Evolutionary conservation across 208 protist genomes (phyloP).

Genomic region (Kentomonas sorsogonicus): DNA sequence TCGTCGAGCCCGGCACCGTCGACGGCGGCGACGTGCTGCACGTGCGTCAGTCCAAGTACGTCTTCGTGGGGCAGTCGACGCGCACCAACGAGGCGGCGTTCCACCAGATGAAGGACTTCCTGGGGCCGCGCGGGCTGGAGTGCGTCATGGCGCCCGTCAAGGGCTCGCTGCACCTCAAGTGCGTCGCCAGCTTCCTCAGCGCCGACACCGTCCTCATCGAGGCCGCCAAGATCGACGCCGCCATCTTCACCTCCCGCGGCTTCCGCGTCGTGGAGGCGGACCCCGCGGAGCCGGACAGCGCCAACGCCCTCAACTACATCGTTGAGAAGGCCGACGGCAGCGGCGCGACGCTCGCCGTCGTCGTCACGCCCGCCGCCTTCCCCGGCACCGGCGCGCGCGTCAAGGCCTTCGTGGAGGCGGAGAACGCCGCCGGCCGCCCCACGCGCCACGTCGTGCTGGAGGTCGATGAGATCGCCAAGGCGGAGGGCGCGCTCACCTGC

Average conservation of each 20-base stretch:
- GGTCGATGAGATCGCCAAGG: constrained; percentile 51
- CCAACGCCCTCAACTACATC: constrained; percentile 31
- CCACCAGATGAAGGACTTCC: constrained; percentile 39
- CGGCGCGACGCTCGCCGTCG: constrained; percentile 17
- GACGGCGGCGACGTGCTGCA: constrained; percentile 47
- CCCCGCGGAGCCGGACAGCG: constrained; percentile 23
- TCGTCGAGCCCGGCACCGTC: constrained; percentile 32
- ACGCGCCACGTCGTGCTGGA: constrained; percentile 25
- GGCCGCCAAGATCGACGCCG: constrained; percentile 25
- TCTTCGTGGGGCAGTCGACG: constrained; percentile 46
- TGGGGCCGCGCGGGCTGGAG: constrained; percentile 23
- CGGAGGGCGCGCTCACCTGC: constrained; percentile 49
- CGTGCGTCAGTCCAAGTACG: constrained; percentile 33
- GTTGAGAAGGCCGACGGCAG: constrained; percentile 17
- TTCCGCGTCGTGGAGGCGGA: constrained; percentile 32
- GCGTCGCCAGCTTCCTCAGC: constrained; percentile 24
- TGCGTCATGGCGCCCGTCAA: constrained; percentile 29
- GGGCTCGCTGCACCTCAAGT: constrained; percentile 44
- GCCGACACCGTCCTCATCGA: constrained; percentile 34
- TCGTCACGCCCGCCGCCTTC: constrained; percentile 26
- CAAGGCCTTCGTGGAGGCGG: constrained; percentile 20
- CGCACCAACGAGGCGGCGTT: constrained; percentile 42
- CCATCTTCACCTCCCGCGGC: constrained; percentile 38
- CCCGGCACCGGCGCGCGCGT: constrained; percentile 22
- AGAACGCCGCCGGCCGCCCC: constrained; percentile 26